phyloP scores from a whole-genome alignment of 441 rosid species.

The Adansonia rubrostipa region DNA sequence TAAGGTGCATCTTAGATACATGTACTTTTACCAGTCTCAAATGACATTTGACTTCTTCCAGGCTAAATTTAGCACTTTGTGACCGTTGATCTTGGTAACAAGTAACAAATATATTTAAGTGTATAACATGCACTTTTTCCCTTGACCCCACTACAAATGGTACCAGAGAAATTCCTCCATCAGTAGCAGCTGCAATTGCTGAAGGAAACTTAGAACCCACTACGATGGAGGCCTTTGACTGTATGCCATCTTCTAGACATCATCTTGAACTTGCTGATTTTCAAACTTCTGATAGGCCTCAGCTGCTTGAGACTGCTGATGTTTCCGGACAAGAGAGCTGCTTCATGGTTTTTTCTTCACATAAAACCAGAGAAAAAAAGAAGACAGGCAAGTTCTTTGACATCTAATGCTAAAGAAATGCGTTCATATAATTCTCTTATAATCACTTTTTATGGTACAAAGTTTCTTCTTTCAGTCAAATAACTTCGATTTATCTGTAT shows the following conservation, averaged over 20 bases:
- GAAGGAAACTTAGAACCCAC: slow-evolving; percentile 71
- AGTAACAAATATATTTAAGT: slow-evolving; percentile 15
- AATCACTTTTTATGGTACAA: neutral
- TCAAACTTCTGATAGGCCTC: slow-evolving; percentile 29
- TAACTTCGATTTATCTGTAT: neutral
- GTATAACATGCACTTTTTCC: slow-evolving; percentile 21
- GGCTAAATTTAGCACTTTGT: neutral
- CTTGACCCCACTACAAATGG: slow-evolving; percentile 42
- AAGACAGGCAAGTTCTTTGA: slow-evolving; percentile 39
- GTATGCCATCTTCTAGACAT: slow-evolving; percentile 31
- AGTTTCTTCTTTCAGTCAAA: neutral
- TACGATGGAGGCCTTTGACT: slow-evolving; percentile 69
- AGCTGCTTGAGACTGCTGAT: slow-evolving; percentile 36
- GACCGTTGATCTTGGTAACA: slow-evolving; percentile 4
- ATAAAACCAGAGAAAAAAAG: slow-evolving; percentile 35
- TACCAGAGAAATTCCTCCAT: slow-evolving; percentile 68
- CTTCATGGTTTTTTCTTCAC: slow-evolving; percentile 37
- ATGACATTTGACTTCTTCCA: neutral
- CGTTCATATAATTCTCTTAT: neutral
- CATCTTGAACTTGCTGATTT: slow-evolving; percentile 32
- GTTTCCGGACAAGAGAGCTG: slow-evolving; percentile 35
- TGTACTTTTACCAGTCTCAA: neutral
- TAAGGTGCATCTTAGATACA: neutral
- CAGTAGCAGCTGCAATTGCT: slow-evolving; percentile 74
- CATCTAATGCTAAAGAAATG: slow-evolving; percentile 7